Conservation (phyloP, 192 early-diverging fungal genomes). For the Entomortierella parvispora region DNA sequence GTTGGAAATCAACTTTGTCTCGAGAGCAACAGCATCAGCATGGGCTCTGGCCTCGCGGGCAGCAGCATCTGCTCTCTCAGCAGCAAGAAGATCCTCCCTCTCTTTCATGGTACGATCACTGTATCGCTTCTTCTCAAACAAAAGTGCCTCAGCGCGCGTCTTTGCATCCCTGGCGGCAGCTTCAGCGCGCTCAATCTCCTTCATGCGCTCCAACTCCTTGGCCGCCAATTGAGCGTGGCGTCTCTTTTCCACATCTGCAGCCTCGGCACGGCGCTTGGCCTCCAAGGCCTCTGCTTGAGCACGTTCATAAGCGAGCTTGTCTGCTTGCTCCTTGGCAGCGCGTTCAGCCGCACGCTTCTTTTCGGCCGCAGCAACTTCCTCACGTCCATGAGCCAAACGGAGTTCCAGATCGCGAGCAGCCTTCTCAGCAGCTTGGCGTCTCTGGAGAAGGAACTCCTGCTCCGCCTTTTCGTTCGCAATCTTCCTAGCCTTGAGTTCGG, state of each 20-base stretch:
- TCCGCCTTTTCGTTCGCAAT: no score
- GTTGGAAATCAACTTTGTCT: background rate
- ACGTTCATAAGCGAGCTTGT: no score
- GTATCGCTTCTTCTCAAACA: constrained; percentile 3
- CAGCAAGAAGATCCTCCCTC: background rate
- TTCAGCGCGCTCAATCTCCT: background rate
- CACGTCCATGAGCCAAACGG: no score
- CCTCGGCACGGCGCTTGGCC: constrained; percentile 6
- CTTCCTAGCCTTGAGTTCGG: background rate
- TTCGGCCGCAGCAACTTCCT: no score
- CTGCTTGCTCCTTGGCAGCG: no score
- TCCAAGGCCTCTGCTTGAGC: background rate
- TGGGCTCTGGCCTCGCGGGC: background rate
- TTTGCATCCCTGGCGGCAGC: background rate
- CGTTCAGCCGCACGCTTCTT: no score
- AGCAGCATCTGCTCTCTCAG: background rate
- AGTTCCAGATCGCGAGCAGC: no score
- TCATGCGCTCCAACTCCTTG: constrained; percentile 13
- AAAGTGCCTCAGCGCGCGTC: background rate
- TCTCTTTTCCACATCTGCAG: background rate
- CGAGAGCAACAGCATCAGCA: constrained; percentile 1
- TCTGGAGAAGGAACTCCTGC: no score
- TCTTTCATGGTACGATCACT: background rate
- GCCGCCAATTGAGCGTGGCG: constrained; percentile 7
- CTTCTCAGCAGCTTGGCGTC: no score